phyloP scores from a whole-genome alignment of 306 rosid species.

The Bauhinia variegata region DNA sequence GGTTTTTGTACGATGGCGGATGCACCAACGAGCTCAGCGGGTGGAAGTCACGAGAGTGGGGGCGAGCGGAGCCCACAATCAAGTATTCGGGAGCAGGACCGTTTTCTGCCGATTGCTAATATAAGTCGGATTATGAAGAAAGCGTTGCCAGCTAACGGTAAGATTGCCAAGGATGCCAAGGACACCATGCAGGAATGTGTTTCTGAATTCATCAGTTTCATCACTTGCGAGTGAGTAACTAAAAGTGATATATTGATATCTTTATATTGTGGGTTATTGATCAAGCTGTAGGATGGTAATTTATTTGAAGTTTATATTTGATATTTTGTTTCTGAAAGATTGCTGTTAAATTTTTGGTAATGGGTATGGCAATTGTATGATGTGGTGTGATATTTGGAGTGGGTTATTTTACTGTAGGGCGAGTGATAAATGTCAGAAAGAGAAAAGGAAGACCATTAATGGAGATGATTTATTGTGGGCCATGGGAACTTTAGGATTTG shows the following conservation, averaged over 20 bases:
- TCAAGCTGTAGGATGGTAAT: neutral
- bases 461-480: slow-evolving; percentile 97
- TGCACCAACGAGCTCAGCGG: slow-evolving; percentile 68
- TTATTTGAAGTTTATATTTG: neutral
- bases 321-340: neutral
- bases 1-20: slow-evolving; percentile 59
- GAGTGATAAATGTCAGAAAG: slow-evolving; percentile 91
- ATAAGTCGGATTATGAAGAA: slow-evolving; percentile 96
- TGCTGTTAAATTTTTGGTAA: neutral
- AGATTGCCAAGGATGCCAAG: slow-evolving; percentile 91
- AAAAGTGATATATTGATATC: neutral
- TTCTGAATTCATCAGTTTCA: slow-evolving; percentile 87
- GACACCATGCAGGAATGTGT: slow-evolving; percentile 91
- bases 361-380: slow-evolving; percentile 4
- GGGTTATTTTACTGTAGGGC: slow-evolving; percentile 55
- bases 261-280: neutral
- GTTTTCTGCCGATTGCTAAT: slow-evolving; percentile 83
- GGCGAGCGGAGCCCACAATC: slow-evolving; percentile 80
- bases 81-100: slow-evolving; percentile 72
- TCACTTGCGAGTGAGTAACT: slow-evolving; percentile 79
- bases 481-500: slow-evolving; percentile 89
- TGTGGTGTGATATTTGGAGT: neutral
- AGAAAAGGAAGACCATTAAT: slow-evolving; percentile 93
- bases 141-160: slow-evolving; percentile 78
- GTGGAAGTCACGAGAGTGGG: slow-evolving; percentile 79